Conservation (phyloP, 192 early-diverging fungal genomes). For the Entomortierella chlamydospora region DNA sequence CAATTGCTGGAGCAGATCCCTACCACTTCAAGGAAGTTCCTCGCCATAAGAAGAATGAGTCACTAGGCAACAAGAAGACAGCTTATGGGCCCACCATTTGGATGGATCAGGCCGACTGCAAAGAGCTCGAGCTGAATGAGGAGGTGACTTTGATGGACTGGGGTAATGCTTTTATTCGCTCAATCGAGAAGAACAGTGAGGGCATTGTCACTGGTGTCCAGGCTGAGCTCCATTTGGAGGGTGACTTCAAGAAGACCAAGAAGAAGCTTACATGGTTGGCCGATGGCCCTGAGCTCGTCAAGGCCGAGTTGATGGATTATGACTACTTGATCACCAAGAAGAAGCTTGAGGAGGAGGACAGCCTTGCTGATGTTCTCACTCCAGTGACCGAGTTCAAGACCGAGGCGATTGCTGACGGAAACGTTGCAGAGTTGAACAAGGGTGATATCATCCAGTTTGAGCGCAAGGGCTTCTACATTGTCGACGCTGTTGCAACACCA, state of each 20-base stretch:
- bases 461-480: slow-evolving; percentile 95
- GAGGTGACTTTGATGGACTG: slow-evolving; percentile 99
- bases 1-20: slow-evolving; percentile 68
- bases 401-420: slow-evolving; percentile 74
- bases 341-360: slow-evolving; percentile 95
- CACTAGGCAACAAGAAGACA: slow-evolving; percentile 89
- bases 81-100: slow-evolving; percentile 81
- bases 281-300: slow-evolving; percentile 69
- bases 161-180: slow-evolving; percentile 95
- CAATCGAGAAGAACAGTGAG: slow-evolving; percentile 70
- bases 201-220: slow-evolving; percentile 70
- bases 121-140: slow-evolving; percentile 82
- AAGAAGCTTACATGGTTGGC: slow-evolving; percentile 99
- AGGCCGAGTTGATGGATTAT: slow-evolving; percentile 86
- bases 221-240: slow-evolving; percentile 86
- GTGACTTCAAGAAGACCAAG: slow-evolving; percentile 98
- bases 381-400: slow-evolving; percentile 85
- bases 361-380: slow-evolving; percentile 84
- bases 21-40: slow-evolving; percentile 74
- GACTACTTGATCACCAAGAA: slow-evolving; percentile 99
- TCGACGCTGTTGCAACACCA: slow-evolving; percentile 70
- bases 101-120: slow-evolving; percentile 90
- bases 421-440: slow-evolving; percentile 66
- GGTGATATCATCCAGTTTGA: slow-evolving; percentile 97
- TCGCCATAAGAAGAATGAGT: slow-evolving; percentile 98